Base-by-base conservation (phyloP, 352 stramenopile genomes). In the Plasmopara muralis region DNA sequence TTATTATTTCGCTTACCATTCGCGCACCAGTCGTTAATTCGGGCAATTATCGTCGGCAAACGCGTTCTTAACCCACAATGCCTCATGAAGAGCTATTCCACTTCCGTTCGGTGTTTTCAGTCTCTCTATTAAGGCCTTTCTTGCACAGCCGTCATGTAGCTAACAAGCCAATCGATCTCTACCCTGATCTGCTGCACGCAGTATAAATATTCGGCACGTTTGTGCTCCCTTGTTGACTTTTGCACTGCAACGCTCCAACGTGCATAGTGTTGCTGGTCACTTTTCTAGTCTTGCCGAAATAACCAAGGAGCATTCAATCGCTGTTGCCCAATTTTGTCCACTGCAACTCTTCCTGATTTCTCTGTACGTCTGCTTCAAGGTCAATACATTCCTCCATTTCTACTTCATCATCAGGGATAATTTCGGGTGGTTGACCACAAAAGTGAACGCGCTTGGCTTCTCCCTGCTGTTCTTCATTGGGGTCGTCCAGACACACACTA, bases 371-470 rank as follows among this genome's bases (percentile, higher is more conserved):
- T 9, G 43, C 49, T 6, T 72, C 55, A 0, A 53, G 37, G 30
- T 62, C 55, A 16, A 48, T 55, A n/a, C 44, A 25, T 0, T 68
- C 54, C 4, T 62, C 55, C 47, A 57, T 52, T 9, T 15, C 56
- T 57, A n/a, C 16, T n/a, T 15, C 35, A 29, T 45, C 14, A 34
- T 70, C 63, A 0, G 72, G 72, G 43, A 83, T 83, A 41, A 76
- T 70, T 48, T 75, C 61, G 0, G 64, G 66, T 6, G 72, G 64
- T 8, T 72, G 67, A 5, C 63, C 57, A 33, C 60, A 67, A 46
- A 83, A 83, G 53, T 83, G 72, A 28, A 83, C 72, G 15, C 69
- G 66, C 41, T 83, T 83, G 33, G 61, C 57, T 20, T 73, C 67
- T 4, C 64, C 61, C 51, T 70, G 64, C n/a, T 66, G 59, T 16